Conservation (phyloP, 306 rosid genomes). For the Trichosanthes truncata region DNA sequence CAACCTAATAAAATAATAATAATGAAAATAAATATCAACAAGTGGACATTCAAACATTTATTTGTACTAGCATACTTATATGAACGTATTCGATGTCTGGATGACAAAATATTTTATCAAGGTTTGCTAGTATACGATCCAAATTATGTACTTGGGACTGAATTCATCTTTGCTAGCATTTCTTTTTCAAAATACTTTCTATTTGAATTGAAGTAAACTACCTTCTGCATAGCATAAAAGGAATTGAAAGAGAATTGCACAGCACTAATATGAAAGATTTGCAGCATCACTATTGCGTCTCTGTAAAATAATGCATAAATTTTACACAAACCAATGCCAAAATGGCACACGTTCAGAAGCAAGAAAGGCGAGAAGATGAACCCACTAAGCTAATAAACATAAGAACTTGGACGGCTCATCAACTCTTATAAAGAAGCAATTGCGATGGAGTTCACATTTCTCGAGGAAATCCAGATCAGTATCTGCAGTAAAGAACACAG, state of each 20-base stretch:
- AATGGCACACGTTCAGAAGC: background rate
- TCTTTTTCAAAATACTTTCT: background rate
- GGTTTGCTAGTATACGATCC: background rate
- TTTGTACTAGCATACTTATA: background rate
- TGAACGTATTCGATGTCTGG: background rate
- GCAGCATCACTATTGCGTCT: background rate
- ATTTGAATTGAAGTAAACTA: background rate
- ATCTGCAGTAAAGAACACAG: constrained; percentile 2
- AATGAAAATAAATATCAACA: constrained; percentile 22
- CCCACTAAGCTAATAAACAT: background rate
- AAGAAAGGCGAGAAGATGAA: background rate
- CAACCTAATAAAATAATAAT: constrained; percentile 49
- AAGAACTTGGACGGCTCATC: background rate
- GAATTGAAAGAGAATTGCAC: constrained; percentile 1
- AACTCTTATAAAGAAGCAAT: background rate
- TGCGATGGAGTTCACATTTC: constrained; percentile 14
- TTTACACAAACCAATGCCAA: constrained; percentile 3
- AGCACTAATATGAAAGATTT: constrained; percentile 1
- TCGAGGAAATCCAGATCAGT: background rate
- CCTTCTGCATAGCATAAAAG: background rate
- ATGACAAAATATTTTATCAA: background rate
- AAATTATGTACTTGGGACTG: background rate
- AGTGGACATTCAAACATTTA: background rate
- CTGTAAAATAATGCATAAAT: background rate
- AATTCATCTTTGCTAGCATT: background rate